A percentile compares a stretch with the other conserved stretches of the same genome.
Evolutionary conservation across 768 basidiomycete species (phyloP).

Genomic region (Kwoniella shandongensis): DNA sequence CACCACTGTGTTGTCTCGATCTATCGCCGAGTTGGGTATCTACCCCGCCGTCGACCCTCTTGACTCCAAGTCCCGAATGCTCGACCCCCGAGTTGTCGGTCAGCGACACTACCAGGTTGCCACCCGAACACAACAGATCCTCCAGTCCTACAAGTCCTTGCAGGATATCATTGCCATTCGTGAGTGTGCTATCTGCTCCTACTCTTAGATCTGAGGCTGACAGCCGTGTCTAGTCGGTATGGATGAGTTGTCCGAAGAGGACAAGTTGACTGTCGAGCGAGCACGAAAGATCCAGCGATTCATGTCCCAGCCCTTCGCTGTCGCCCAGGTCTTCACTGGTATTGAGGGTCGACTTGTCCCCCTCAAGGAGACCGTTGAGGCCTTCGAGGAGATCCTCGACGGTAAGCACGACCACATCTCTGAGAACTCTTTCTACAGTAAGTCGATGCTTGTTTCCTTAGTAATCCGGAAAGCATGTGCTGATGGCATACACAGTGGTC

Average conservation of each 20-base stretch:
- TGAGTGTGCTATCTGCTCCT: constrained; percentile 14
- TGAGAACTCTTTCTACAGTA: constrained; percentile 95
- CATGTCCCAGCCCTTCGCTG: constrained; percentile 99
- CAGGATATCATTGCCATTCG: constrained; percentile 96
- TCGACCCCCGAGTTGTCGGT: constrained; percentile 96
- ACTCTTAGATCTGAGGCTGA: constrained; percentile 8
- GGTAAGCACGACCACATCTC: constrained; percentile 85
- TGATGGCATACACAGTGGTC: constrained; percentile 40
- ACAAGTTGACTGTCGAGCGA: constrained; percentile 97
- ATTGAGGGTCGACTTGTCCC: constrained; percentile 96
- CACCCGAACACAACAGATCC: constrained; percentile 92
- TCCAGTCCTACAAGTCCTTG: constrained; percentile 58
- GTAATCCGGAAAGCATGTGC: background rate
- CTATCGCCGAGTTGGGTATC: constrained; percentile 79
- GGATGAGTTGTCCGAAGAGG: constrained; percentile 99
- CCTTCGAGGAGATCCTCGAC: constrained; percentile 96
- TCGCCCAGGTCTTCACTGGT: constrained; percentile 99
- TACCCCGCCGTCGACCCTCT: constrained; percentile 99
- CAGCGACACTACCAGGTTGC: constrained; percentile 94
- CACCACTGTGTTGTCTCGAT: constrained; percentile 97
- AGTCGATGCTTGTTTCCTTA: constrained; percentile 5
- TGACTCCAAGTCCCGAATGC: constrained; percentile 99
- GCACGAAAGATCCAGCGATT: constrained; percentile 96
- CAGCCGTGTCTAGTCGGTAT: constrained; percentile 66
- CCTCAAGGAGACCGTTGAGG: constrained; percentile 68